Evolutionary conservation across 2,329 filamentous ascomycete species (phyloP).

Genomic region (Cylindrodendrum hubeiense): DNA sequence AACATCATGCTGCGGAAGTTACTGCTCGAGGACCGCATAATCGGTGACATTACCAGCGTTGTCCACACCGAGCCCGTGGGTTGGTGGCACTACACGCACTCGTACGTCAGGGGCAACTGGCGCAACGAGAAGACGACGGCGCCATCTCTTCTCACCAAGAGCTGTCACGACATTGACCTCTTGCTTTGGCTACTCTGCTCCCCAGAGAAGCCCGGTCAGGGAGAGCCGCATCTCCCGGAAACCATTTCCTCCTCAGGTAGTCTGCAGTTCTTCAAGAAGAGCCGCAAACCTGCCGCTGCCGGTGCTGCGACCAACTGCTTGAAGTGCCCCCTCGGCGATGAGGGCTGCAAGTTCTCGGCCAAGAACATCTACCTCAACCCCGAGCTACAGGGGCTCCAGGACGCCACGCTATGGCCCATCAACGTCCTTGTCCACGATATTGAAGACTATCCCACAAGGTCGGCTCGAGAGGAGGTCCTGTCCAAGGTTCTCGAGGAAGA

Average conservation of each 20-base stretch:
- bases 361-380: conserved; percentile 83
- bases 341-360: conserved; percentile 86
- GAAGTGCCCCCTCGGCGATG: conserved; percentile 75
- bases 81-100: conserved; percentile 95
- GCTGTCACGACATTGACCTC: conserved; percentile 95
- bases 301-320: conserved; percentile 88
- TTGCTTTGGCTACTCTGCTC: conserved; percentile 91
- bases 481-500: conserved; percentile 62
- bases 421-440: conserved; percentile 93
- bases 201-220: conserved; percentile 61
- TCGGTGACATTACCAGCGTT: conserved; percentile 87
- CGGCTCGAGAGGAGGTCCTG: conserved; percentile 55
- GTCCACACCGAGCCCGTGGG: conserved; percentile 96
- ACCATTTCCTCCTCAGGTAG: conserved; percentile 81
- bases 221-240: conserved; percentile 77
- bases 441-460: conserved; percentile 74
- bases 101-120: conserved; percentile 95
- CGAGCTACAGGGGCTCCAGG: conserved; percentile 70
- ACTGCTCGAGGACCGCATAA: conserved; percentile 77
- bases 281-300: conserved; percentile 81
- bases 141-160: conserved; percentile 91
- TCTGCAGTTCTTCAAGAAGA: conserved; percentile 81
- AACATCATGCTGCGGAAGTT: conserved; percentile 87
- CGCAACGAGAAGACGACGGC: conserved; percentile 81
- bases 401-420: conserved; percentile 84